Evolutionary conservation across 139 green algal species (phyloP).

Genomic region (Bryopsis sp.): DNA sequence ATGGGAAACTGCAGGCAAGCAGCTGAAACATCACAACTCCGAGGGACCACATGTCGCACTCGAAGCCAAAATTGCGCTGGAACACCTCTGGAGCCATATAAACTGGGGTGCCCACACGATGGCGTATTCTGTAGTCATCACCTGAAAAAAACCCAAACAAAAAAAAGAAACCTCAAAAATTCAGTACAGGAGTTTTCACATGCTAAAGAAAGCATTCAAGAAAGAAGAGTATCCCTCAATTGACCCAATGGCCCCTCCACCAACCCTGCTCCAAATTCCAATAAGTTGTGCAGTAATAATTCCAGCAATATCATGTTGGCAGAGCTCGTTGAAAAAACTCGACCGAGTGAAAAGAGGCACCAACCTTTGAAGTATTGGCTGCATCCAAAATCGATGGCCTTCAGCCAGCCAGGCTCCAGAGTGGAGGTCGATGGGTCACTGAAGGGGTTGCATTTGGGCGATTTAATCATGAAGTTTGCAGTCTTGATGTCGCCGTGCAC

Average conservation of each 20-base stretch:
- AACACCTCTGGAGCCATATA: constrained; percentile 86
- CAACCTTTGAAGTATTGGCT: constrained; percentile 6
- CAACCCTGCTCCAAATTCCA: no score
- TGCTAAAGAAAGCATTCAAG: no score
- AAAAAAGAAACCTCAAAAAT: no score
- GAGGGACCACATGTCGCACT: constrained; percentile 71
- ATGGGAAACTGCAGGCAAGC: constrained; percentile 41
- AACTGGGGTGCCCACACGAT: constrained; percentile 62
- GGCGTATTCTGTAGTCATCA: constrained; percentile 23
- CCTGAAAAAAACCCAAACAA: background rate
- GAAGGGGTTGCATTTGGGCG: background rate
- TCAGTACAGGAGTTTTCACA: no score
- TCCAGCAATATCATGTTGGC: no score
- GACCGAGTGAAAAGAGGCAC: no score
- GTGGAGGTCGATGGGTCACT: no score
- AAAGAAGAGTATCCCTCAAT: no score
- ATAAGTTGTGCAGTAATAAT: no score
- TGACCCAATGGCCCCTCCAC: no score
- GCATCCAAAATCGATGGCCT: constrained; percentile 15
- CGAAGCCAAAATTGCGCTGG: constrained; percentile 45
- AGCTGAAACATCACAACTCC: constrained; percentile 75
- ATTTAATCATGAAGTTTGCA: constrained; percentile 1
- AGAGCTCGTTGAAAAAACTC: no score
- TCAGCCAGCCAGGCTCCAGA: constrained; percentile 5
- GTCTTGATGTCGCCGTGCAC: constrained; percentile 14